Evolutionary conservation across 73 alveolate species (phyloP).

Genomic region (Blepharisma japonicum): DNA sequence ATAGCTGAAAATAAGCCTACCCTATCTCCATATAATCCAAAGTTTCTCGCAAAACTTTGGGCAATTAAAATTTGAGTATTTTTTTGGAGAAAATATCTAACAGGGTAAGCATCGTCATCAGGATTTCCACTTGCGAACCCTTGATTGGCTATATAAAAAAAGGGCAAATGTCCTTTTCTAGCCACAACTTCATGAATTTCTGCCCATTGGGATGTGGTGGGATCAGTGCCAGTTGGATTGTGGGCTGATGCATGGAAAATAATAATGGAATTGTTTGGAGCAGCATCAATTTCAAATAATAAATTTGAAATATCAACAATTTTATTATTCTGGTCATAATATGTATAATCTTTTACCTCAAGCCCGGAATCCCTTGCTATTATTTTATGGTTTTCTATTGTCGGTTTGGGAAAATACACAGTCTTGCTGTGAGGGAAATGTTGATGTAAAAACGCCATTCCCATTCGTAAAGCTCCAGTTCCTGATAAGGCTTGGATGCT

Average conservation of each 20-base stretch:
- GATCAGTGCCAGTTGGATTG: constrained; percentile 97
- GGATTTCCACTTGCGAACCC: constrained; percentile 95
- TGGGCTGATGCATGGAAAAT: constrained; percentile 96
- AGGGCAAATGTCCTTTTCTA: constrained; percentile 69
- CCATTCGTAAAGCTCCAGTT: constrained; percentile 94
- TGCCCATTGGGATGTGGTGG: constrained; percentile 83
- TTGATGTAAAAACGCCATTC: constrained; percentile 65
- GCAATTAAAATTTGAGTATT: constrained; percentile 67
- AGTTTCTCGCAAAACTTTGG: constrained; percentile 92
- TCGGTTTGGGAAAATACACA: constrained; percentile 80
- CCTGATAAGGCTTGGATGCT: constrained; percentile 88
- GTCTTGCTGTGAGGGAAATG: constrained; percentile 13
- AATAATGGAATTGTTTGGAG: constrained; percentile 71
- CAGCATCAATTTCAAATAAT: constrained; percentile 64
- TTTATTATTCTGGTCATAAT: constrained; percentile 48
- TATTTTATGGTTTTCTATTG: constrained; percentile 85
- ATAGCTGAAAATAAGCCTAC: constrained; percentile 81
- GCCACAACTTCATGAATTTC: constrained; percentile 65
- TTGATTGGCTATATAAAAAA: constrained; percentile 94
- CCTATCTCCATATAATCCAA: constrained; percentile 96
- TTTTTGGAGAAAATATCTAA: constrained; percentile 70
- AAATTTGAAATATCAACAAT: constrained; percentile 73
- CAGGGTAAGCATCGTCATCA: constrained; percentile 87
- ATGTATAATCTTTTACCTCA: constrained; percentile 76
- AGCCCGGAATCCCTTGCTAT: constrained; percentile 72